Percentiles rank a stretch among this genome's conserved stretches.
Conservation (phyloP, 441 rosid species). For the Syzygium malaccense region DNA sequence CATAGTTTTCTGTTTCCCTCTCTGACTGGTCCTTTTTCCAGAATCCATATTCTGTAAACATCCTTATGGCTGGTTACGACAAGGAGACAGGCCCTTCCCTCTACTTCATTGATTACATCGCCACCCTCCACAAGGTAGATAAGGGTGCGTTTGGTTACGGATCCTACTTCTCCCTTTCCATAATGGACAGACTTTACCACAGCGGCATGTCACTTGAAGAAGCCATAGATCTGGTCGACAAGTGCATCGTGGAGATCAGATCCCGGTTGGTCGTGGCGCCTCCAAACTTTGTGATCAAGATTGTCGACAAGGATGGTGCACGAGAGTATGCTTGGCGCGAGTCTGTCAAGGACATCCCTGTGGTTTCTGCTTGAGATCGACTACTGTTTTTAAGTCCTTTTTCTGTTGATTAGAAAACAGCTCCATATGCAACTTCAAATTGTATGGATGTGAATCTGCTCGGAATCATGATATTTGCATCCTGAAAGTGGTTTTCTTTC, state of each 20-base stretch:
- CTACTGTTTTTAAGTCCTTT: background rate
- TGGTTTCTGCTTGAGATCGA: slow-evolving; percentile 29
- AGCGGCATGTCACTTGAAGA: slow-evolving; percentile 88
- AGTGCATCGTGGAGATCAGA: slow-evolving; percentile 84
- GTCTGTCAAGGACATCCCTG: slow-evolving; percentile 50
- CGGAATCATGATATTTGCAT: background rate
- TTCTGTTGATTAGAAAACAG: background rate
- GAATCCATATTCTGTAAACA: slow-evolving; percentile 87
- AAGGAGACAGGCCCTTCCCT: slow-evolving; percentile 90
- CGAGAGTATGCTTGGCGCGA: slow-evolving; percentile 80
- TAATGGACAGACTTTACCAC: slow-evolving; percentile 95
- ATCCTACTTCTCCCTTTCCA: slow-evolving; percentile 77
- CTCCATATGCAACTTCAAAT: background rate
- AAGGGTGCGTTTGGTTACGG: slow-evolving; percentile 97
- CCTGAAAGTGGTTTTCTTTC: background rate
- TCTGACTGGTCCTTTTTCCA: slow-evolving; percentile 14
- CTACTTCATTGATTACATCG: slow-evolving; percentile 91
- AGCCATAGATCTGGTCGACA: slow-evolving; percentile 75
- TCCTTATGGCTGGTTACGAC: slow-evolving; percentile 93
- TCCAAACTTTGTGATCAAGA: slow-evolving; percentile 92
- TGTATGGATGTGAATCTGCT: background rate
- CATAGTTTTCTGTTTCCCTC: background rate
- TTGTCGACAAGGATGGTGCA: slow-evolving; percentile 88
- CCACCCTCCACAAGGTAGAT: slow-evolving; percentile 93
- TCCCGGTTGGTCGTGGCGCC: slow-evolving; percentile 93